A percentile compares a stretch with the other conserved stretches of the same genome.
Evolutionary conservation across 306 rosid genomes (phyloP).

Genomic region (Geum urbanum): DNA sequence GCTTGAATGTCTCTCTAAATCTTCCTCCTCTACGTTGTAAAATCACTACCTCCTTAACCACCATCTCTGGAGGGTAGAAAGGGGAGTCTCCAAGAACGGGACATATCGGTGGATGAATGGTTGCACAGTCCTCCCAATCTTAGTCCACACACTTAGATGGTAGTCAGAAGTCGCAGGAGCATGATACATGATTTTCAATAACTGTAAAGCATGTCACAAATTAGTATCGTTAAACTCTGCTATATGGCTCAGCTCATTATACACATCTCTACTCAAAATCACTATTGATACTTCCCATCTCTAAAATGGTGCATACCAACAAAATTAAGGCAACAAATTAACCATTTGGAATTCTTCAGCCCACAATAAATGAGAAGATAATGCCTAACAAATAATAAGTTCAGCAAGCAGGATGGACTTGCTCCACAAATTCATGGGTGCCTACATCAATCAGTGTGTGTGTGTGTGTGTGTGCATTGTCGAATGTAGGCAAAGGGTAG

Average conservation of each 20-base stretch:
- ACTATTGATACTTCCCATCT: neutral
- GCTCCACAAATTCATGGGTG: neutral
- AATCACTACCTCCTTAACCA: constrained; percentile 78
- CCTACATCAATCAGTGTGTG: neutral
- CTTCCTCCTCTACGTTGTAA: constrained; percentile 6
- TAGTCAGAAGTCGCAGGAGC: constrained; percentile 78
- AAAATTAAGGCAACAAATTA: neutral
- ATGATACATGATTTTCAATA: constrained; percentile 89
- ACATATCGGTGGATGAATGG: constrained; percentile 61
- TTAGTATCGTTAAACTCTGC: neutral
- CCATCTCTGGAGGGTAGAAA: constrained; percentile 82
- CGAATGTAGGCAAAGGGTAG: neutral
- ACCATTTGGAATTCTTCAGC: neutral
- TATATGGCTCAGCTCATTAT: neutral
- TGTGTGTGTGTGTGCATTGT: neutral
- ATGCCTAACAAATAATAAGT: neutral
- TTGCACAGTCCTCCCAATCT: constrained; percentile 52
- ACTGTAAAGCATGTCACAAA: constrained; percentile 37
- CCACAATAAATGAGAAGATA: neutral
- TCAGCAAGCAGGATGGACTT: neutral
- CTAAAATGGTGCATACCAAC: neutral
- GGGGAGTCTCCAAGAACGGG: constrained; percentile 62
- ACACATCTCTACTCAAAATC: neutral
- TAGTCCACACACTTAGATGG: constrained; percentile 83
- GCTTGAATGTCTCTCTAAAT: neutral